Base-by-base conservation (phyloP, 163 green algal genomes). In the Chlamydomonas reinhardtii region DNA sequence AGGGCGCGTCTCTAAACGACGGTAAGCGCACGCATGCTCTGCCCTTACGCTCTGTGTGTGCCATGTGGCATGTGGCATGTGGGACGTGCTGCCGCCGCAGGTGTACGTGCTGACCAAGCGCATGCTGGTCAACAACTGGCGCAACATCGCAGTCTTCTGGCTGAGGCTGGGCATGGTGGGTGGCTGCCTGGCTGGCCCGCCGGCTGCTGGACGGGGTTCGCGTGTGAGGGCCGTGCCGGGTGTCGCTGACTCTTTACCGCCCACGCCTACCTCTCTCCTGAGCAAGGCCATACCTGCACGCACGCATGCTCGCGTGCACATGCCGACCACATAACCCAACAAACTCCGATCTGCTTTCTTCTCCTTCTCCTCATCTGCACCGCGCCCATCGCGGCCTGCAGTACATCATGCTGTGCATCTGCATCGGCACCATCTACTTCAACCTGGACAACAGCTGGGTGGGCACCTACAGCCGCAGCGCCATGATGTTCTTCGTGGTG, bases 401-500 rank as follows among this genome's bases (percentile, higher is more conserved):
- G 91, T 96, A 95, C 80, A 73, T 92, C 6, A 89, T 94, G 81
- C 87, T 96, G 31, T 95, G 93, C 89, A 80, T 95, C 59, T 88
- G 68, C 35, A 91, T 95, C 37, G 91, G 82, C 31, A 95, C 93
- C 27, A 91, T 96, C 73, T 96, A 94, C 89, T 89, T 92, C 83
- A 82, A 94, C 65, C 82, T 95, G 69, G 89, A 56, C n/a, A 74
- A 89, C 37, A 65, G 31, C 27, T 96, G 92, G 92, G 91, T 91
- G 59, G 94, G 93, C 66, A 89, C 91, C 35, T 92, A 91, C 74
- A 86, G 52, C 35, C 85, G 91, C 27, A 71, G 89, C 14, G 82
- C 91, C 34, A 89, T 95, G 70, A 83, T 96, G 31, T 96, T 96
- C 79, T 96, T 96, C 74, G 84, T 94, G 29, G 88, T 92, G n/a